phyloP scores from a whole-genome alignment of 2,329 filamentous ascomycete genomes.

The Alternaria conjuncta region DNA sequence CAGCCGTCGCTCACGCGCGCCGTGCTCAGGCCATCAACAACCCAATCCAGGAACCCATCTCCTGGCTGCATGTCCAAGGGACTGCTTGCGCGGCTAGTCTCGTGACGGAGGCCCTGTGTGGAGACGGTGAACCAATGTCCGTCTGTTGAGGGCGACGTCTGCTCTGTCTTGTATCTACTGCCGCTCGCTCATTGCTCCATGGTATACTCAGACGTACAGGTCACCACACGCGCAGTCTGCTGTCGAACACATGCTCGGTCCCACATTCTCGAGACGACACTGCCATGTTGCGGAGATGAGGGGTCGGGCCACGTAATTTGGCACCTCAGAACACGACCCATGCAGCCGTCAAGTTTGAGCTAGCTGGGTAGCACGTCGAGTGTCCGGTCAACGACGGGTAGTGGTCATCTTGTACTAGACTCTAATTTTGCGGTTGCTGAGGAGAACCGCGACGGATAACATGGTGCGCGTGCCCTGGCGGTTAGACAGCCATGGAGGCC shows the following conservation, averaged over 20 bases:
- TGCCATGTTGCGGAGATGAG: constrained; percentile 12
- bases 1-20: constrained; percentile 19
- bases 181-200: background rate
- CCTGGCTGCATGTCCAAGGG: constrained; percentile 22
- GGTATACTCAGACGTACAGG: background rate
- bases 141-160: background rate
- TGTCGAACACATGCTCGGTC: background rate
- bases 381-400: background rate
- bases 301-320: constrained; percentile 13
- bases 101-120: background rate
- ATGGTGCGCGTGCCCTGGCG: background rate
- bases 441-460: background rate
- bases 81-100: constrained; percentile 27
- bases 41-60: constrained; percentile 17
- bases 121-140: background rate
- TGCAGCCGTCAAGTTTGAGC: background rate
- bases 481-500: background rate
- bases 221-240: constrained; percentile 2
- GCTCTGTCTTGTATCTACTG: background rate
- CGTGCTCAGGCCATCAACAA: constrained; percentile 23
- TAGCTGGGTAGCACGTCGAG: background rate
- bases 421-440: background rate
- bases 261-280: background rate
- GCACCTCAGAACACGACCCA: constrained; percentile 1
- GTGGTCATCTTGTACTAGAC: background rate